Base-by-base conservation (phyloP, 176 grass and related monocot genomes). In the Oryza rufipogon region DNA sequence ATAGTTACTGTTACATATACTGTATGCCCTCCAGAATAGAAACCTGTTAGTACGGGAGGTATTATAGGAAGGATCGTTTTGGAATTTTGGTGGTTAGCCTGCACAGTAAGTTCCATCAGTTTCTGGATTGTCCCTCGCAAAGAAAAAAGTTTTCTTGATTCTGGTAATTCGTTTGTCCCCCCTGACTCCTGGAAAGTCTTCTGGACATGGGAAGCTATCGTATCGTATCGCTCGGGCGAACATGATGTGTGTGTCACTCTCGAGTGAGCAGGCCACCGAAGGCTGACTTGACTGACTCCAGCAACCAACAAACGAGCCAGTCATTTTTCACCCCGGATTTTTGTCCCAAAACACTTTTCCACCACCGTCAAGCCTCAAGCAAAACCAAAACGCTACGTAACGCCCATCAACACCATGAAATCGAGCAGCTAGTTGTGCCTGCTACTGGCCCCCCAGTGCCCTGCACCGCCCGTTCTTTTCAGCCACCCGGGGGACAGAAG, bases 211-310 rank as follows among this genome's bases (percentile, higher is more conserved):
- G 39, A 44, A 44, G 39, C 7, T 41, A 44, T n/a, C 20, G 54
- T 58, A 58, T 58, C 54, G 54, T 58, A 58, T 58, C 19, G 17
- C 2, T 20, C 54, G 54, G 54, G 52, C 52, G 52, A 56, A 16
- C 51, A 56, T 56, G 52, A 56, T 20, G 52, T 19, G 38, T 41
- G 54, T 58, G 54, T 7, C 54, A 58, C 54, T 58, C 16, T 39
- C 19, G 26, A 45, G 75, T 73, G 68, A 42, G 75, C 42, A 66
- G 76, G 32, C 32, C 84, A 80, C 60, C 14, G 42, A 52, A 36
- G 58, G 13, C 42, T 54, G 23, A 22, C 32, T 56, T 56, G 52
- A 56, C 16, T 56, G 16, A 56, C 54, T 58, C 6, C 19, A 58
- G 54, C 54, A 58, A 58, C 19, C 54, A 58, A 58, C 54, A 58